A percentile compares a stretch with the other conserved stretches of the same genome.
These are phyloP conservation scores for Oryza brachyantha DNA, from an alignment of 176 grass and related monocot species.

Conservation along the genomic window DNA sequence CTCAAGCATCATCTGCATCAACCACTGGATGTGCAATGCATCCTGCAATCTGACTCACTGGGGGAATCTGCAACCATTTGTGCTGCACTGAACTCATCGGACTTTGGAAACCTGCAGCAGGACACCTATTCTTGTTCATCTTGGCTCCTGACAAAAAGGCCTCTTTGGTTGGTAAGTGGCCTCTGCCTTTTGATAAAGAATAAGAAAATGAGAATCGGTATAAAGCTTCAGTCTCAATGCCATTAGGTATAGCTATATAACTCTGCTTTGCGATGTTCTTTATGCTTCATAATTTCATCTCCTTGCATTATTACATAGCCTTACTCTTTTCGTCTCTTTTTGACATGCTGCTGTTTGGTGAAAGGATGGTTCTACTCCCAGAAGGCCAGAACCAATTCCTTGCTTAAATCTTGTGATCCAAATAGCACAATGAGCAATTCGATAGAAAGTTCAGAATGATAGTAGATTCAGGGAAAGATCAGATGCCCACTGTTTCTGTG, in stretches of 20 bases:
- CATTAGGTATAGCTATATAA: conserved; percentile 22
- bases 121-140: conserved; percentile 27
- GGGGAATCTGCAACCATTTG: background rate
- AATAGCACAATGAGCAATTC: background rate
- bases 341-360: background rate
- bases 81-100: conserved; percentile 13
- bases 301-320: conserved; percentile 8
- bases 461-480: conserved; percentile 19
- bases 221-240: conserved; percentile 33
- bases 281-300: conserved; percentile 32
- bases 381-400: conserved; percentile 43
- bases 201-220: conserved; percentile 38
- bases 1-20: background rate
- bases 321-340: conserved; percentile 4
- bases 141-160: background rate
- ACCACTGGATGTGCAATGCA: background rate
- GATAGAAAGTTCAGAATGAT: background rate
- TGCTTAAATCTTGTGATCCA: conserved; percentile 26
- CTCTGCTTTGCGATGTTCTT: conserved; percentile 39
- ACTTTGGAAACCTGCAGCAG: conserved; percentile 12
- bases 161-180: background rate
- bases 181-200: conserved; percentile 28
- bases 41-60: background rate
- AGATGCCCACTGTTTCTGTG: conserved; percentile 12
- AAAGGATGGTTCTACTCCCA: conserved; percentile 2